Conservation (phyloP, 1,139 yeast genomes). For the Lodderomyces pseudojiufengensis region DNA sequence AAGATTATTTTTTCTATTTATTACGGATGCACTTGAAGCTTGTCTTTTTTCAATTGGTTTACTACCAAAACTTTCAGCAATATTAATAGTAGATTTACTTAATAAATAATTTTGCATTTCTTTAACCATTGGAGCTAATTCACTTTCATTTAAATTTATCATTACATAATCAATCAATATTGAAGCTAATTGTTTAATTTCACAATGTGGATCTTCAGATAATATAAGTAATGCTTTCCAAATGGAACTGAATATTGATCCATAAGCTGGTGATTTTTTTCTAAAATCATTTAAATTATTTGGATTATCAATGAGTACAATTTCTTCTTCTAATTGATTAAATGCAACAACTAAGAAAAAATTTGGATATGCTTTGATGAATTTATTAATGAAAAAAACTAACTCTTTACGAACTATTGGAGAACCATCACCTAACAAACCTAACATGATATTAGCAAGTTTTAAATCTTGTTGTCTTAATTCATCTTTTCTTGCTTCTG, state of each 20-base stretch:
- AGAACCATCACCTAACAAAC: constrained; percentile 77
- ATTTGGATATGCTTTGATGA: constrained; percentile 65
- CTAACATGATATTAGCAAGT: constrained; percentile 46
- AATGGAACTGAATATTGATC: constrained; percentile 79
- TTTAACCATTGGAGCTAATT: constrained; percentile 57
- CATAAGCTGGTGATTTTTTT: constrained; percentile 69
- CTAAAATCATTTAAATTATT: constrained; percentile 56
- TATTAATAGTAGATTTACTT: constrained; percentile 46
- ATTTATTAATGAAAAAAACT: constrained; percentile 69
- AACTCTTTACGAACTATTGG: constrained; percentile 85
- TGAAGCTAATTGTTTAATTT: constrained; percentile 72
- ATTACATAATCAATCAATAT: constrained; percentile 73
- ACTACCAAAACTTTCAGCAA: constrained; percentile 37
- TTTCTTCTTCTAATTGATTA: constrained; percentile 80
- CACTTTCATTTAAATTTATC: constrained; percentile 61
- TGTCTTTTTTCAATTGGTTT: constrained; percentile 27
- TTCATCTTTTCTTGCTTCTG: constrained; percentile 34
- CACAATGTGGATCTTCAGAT: constrained; percentile 86
- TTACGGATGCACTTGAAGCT: constrained; percentile 28
- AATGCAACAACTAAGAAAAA: constrained; percentile 87
- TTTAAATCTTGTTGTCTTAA: constrained; percentile 52
- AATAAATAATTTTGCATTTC: constrained; percentile 65
- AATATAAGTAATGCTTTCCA: constrained; percentile 84
- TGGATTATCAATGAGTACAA: constrained; percentile 61
- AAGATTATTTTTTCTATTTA: constrained; percentile 27